phyloP scores from a whole-genome alignment of 2,329 filamentous ascomycete species.

The Phyllosticta citriasiana region DNA sequence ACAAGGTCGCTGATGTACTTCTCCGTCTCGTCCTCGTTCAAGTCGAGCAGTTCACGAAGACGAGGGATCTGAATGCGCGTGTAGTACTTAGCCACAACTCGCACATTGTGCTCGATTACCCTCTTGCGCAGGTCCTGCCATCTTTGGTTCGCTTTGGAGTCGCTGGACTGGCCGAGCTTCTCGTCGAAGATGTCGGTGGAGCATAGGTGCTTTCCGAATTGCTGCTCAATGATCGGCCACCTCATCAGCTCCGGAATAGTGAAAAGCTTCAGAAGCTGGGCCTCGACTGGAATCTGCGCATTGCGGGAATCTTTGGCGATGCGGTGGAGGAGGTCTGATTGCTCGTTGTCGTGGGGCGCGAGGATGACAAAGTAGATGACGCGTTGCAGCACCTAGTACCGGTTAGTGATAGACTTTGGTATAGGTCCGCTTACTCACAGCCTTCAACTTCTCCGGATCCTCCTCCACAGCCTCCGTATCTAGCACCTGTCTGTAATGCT shows the following conservation, averaged over 20 bases:
- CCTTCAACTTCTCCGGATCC: slow-evolving; percentile 73
- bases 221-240: slow-evolving; percentile 86
- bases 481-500: slow-evolving; percentile 92
- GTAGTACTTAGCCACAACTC: slow-evolving; percentile 97
- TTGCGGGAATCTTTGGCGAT: slow-evolving; percentile 80
- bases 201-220: slow-evolving; percentile 81
- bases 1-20: slow-evolving; percentile 98
- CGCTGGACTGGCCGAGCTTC: slow-evolving; percentile 51
- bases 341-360: slow-evolving; percentile 95
- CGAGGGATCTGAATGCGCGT: slow-evolving; percentile 91
- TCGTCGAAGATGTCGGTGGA: slow-evolving; percentile 82
- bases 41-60: slow-evolving; percentile 79
- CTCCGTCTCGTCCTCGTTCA: slow-evolving; percentile 92
- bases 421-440: slow-evolving; percentile 42
- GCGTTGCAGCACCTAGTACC: slow-evolving; percentile 66
- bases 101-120: slow-evolving; percentile 98
- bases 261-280: slow-evolving; percentile 84
- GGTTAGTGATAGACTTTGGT: slow-evolving; percentile 12
- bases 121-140: slow-evolving; percentile 96
- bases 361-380: slow-evolving; percentile 98
- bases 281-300: slow-evolving; percentile 65
- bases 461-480: slow-evolving; percentile 94
- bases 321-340: slow-evolving; percentile 91
- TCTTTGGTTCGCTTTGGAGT: slow-evolving; percentile 72
- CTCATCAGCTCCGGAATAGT: slow-evolving; percentile 95